Evolutionary conservation across 2,329 filamentous ascomycete species (phyloP).

Genomic region (Cercospora nicotianae): DNA sequence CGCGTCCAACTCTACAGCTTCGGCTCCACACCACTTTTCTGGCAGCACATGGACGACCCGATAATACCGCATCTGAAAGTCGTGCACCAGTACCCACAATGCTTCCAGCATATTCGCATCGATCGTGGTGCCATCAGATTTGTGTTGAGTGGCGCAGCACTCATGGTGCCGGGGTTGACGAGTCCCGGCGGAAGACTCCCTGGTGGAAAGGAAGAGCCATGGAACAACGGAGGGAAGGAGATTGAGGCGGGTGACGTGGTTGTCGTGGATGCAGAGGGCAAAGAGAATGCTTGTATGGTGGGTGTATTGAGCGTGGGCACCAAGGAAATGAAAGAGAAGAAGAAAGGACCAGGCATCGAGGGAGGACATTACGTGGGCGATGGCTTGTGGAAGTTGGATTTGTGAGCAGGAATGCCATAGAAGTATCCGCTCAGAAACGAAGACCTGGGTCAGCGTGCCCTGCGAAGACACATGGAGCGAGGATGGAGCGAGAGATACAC

Average conservation of each 20-base stretch:
- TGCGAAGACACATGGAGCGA: not conserved
- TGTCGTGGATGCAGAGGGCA: constrained; percentile 88
- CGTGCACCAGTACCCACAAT: constrained; percentile 84
- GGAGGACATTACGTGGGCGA: constrained; percentile 92
- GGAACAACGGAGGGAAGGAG: constrained; percentile 61
- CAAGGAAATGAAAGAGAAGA: constrained; percentile 87
- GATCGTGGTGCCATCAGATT: constrained; percentile 96
- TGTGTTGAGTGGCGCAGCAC: constrained; percentile 85
- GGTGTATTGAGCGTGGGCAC: constrained; percentile 82
- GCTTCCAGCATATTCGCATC: constrained; percentile 82
- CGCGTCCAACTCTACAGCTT: constrained; percentile 86
- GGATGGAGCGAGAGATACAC: not conserved
- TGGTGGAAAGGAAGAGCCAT: constrained; percentile 44
- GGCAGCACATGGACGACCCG: constrained; percentile 74
- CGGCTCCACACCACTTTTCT: constrained; percentile 79
- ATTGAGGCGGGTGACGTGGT: constrained; percentile 80
- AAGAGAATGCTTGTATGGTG: constrained; percentile 85
- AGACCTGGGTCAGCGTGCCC: not conserved
- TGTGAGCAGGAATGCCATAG: constrained; percentile 33
- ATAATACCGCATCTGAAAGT: constrained; percentile 86
- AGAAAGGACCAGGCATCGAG: constrained; percentile 92
- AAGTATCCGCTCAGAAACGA: not conserved
- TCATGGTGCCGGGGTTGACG: constrained; percentile 95
- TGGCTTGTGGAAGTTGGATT: constrained; percentile 77
- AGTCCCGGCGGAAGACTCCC: constrained; percentile 79